phyloP scores from a whole-genome alignment of 495 filamentous ascomycete genomes.

The Aeminium ludgeri region DNA sequence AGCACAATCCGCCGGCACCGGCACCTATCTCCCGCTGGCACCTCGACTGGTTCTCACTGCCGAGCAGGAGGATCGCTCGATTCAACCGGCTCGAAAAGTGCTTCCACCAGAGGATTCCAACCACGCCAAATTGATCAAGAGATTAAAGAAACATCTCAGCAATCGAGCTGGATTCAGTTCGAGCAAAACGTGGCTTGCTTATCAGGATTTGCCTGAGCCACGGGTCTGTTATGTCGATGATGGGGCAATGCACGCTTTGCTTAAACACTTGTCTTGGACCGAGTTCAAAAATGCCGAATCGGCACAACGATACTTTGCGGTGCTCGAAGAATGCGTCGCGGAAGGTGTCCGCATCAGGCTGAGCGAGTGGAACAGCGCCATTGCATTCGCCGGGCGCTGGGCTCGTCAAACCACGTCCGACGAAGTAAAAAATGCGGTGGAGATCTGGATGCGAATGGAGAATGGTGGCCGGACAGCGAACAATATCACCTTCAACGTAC shows the following conservation, averaged over 20 bases:
- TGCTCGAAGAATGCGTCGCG: constrained; percentile 67
- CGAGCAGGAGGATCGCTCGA: constrained; percentile 6
- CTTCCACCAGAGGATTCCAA: constrained; percentile 4
- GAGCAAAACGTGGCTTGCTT: constrained; percentile 41
- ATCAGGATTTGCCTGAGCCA: constrained; percentile 44
- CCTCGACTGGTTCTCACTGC: constrained; percentile 11
- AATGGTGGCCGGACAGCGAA: constrained; percentile 20
- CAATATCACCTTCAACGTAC: constrained; percentile 69
- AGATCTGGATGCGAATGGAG: constrained; percentile 85
- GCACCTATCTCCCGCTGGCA: constrained; percentile 6
- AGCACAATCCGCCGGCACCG: not conserved
- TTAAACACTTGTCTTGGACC: constrained; percentile 49
- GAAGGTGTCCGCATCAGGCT: constrained; percentile 44
- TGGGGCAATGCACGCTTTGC: constrained; percentile 41
- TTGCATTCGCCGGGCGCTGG: constrained; percentile 59
- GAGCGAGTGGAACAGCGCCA: constrained; percentile 65
- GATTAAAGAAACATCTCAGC: not conserved
- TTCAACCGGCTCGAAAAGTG: not conserved
- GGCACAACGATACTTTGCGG: constrained; percentile 57
- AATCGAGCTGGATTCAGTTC: constrained; percentile 19
- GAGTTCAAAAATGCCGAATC: constrained; percentile 33
- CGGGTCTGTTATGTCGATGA: constrained; percentile 47
- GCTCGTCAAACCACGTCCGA: constrained; percentile 41
- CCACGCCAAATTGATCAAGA: not conserved
- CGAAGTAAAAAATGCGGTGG: constrained; percentile 55